Evolutionary conservation across 2,329 filamentous ascomycete species (phyloP), one percentile per base, ranked within the genome.

Genomic region (Verticillium zaregamsianum): DNA sequence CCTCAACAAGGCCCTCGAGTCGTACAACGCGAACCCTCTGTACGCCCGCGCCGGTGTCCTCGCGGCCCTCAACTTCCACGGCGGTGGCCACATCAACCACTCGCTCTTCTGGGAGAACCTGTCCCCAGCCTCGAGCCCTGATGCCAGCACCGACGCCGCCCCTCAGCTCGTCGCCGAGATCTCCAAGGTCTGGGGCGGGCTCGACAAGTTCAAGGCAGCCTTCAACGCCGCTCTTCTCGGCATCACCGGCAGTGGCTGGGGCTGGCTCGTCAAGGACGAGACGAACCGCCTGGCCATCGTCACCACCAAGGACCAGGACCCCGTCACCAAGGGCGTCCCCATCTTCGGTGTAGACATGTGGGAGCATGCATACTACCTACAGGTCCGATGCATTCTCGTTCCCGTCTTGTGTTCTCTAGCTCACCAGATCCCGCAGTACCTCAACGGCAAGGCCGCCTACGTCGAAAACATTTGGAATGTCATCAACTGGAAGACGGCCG

Each of bases 1-100:
- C 73, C 83, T 93, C 63, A 93, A 93, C 78, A 81, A 80, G 61
- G 86, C 87, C 0, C 78, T 91, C 59, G 77, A 81, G 69, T 81
- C 83, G 15, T 88, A 90, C 63, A 61, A 61, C 65, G 77, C 81
- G 59, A 75, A 80, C 5, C 81, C 4, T n/a, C 56, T 66, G 5
- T 63, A 65, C n/a, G 62, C 60, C 49, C 88, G 92, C 67, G 84
- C 92, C 61, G 78, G 84, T 20, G 82, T 92, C n/a, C 88, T 90
- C 68, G 79, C 82, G 20, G 85, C 85, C 64, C 87, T 96, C 79
- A 90, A 90, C 70, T 97, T 96, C 84, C 92, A 96, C 74, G 93
- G 90, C 57, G 93, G 93, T 54, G 93, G 93, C 7, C 93, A 97
- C 80, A 89, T 96, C 77, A 97, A 97, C 80, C 93, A 97, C 81